Evolutionary conservation across 1,284 basidiomycete genomes (phyloP), one percentile per base, ranked within the genome.

Genomic region (Marasmius sp.): DNA sequence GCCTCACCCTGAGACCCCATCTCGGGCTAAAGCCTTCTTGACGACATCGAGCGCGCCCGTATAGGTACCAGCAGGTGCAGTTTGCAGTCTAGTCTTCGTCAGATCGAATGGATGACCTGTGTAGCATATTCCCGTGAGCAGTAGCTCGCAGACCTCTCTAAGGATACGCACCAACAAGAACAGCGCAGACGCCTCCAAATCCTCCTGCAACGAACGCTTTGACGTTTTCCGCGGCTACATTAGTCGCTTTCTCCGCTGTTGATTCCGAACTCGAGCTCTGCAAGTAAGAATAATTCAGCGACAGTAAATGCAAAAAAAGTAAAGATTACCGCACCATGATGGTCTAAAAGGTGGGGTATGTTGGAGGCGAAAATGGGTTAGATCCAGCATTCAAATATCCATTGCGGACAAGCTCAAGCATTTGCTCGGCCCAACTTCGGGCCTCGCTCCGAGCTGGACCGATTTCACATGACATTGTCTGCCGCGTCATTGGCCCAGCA

Each of bases 71-170:
- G 92, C 87, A 14, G 88, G 69, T 6, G 97, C 97, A 8, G 97
- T 99, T 78, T 99, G 97, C 68, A 99, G 77, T 61, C 95, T 86
- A 37, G 95, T 98, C 82, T 98, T 98, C 63, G 94, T 97, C 68
- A 99, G 80, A 79, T 99, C 97, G 73, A 99, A 99, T 8, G 97
- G 97, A 72, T 99, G 97, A 5, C 97, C 97, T 92, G 67, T 27
- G 50, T 14, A 45, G 3, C 14, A 14, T 45, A 18, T 45, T 14
- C 18, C 18, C 43, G 18, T 14, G 14, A 14, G 14, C 4, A 45
- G 14, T 49, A 10, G 48, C 10, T 12, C 3, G 12, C 6, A 11
- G 18, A 12, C 6, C 18, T 6, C 18, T 6, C 22, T 11, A 27
- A 47, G 57, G 66, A 20, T 55, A 83, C 85, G 73, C 71, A 91